A percentile compares a stretch with the other conserved stretches of the same genome.
phyloP scores from a whole-genome alignment of 441 rosid species.

The Francoa sonchifolia region DNA sequence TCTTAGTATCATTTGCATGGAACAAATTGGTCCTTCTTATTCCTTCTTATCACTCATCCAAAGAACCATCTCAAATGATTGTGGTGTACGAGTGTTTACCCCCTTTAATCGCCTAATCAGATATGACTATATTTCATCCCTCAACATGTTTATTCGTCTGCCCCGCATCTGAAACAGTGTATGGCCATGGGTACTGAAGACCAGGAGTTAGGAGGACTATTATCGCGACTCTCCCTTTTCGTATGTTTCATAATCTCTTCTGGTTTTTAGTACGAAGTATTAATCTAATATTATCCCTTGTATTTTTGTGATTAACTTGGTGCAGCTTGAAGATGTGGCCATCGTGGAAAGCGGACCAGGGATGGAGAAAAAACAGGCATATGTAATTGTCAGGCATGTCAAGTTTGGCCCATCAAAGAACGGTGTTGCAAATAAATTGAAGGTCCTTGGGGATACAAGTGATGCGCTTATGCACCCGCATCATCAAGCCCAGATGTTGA shows the following conservation, averaged over 20 bases:
- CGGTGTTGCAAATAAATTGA: constrained; percentile 36
- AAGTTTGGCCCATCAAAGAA: constrained; percentile 75
- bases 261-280: no score
- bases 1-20: no score
- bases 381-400: constrained; percentile 50
- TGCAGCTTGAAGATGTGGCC: constrained; percentile 52
- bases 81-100: neutral
- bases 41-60: no score
- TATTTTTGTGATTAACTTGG: constrained; percentile 4
- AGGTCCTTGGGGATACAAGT: constrained; percentile 20
- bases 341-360: constrained; percentile 61
- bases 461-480: no score
- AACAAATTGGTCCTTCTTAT: no score
- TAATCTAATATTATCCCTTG: constrained; percentile 1
- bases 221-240: constrained; percentile 35
- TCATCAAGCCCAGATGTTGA: neutral
- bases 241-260: no score
- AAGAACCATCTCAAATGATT: neutral
- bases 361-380: constrained; percentile 50
- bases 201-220: constrained; percentile 43
- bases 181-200: constrained; percentile 42
- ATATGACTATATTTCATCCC: neutral
- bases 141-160: neutral
- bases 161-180: constrained; percentile 37
- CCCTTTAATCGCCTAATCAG: neutral